Base-by-base conservation (phyloP, 306 rosid species). In the Begonia masoniana region DNA sequence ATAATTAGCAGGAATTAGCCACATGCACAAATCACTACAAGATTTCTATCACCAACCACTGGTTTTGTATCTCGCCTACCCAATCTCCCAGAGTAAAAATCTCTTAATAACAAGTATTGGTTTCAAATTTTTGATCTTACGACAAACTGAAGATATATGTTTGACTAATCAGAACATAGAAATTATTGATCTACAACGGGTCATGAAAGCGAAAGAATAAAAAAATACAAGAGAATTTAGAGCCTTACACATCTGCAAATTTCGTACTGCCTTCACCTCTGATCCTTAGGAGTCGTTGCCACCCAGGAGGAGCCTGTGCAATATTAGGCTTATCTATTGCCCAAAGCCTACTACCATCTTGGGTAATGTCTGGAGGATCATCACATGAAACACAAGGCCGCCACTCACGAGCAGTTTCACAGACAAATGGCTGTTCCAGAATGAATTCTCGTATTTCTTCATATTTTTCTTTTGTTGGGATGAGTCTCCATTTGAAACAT, bases 251-350 rank as follows among this genome's bases (percentile, higher is more conserved):
- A 48, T 91, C 97, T 47, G 96, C 94, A 59, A 91, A 91, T 67
- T 74, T 86, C 71, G 81, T 67, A 76, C 96, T 72, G 75, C 96
- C 99, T 77, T 86, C 96, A 59, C 84, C 80, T 75, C 94, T 68
- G 54, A 91, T 91, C 72, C 85, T 69, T 19, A 86, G 77, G 13
- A 81, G 76, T 52, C 99, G 78, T 57, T 86, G 80, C 99, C 99
- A 91, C 9, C 96, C 96, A 7, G 74, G 69, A 11, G 99, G 96
- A 26, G 96, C 86, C 76, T 73, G 86, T 0, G 94, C 88, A 71
- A 91, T 91, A 60, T 56, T 86, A 31, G 99, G 99, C 81, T 83
- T 91, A 74, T 91, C 96, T 54, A 91, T 86, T 15, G 99, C 99
- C 99, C 99, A 91, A 13, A 91, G 66, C 72, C 88, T 74, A 69